These are phyloP conservation scores for Luzula sylvatica DNA, from an alignment of 176 grass and related monocot species.

Conservation along the genomic window DNA sequence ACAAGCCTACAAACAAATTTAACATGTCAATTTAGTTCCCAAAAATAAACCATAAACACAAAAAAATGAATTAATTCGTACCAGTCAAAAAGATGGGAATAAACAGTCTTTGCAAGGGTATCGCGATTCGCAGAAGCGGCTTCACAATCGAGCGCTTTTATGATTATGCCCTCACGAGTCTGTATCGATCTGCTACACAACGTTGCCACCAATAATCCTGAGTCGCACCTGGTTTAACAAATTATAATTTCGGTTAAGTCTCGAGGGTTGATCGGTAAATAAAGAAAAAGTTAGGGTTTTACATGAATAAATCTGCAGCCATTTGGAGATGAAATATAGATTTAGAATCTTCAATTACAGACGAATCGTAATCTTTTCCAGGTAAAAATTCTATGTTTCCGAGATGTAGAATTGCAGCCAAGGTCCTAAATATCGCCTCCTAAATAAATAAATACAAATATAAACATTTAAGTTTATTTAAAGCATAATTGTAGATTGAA, in stretches of 20 bases:
- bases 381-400: slow-evolving; percentile 96
- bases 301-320: slow-evolving; percentile 82
- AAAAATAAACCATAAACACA: slow-evolving; percentile 15
- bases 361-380: slow-evolving; percentile 80
- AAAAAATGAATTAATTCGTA: slow-evolving; percentile 27
- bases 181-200: slow-evolving; percentile 86
- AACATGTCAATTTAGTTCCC: slow-evolving; percentile 3
- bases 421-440: slow-evolving; percentile 90
- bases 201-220: slow-evolving; percentile 65
- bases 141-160: slow-evolving; percentile 81
- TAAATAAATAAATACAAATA: slow-evolving; percentile 24
- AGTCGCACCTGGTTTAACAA: slow-evolving; percentile 59
- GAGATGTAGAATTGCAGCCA: slow-evolving; percentile 99
- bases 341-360: slow-evolving; percentile 60
- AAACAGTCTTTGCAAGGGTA: slow-evolving; percentile 90
- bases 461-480: slow-evolving; percentile 20
- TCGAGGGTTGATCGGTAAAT: slow-evolving; percentile 6
- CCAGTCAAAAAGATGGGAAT: slow-evolving; percentile 93
- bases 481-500: background rate
- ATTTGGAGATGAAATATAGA: slow-evolving; percentile 85
- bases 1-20: slow-evolving; percentile 61
- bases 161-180: slow-evolving; percentile 79
- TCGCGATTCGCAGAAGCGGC: slow-evolving; percentile 85
- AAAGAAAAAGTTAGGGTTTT: slow-evolving; percentile 5
- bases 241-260: slow-evolving; percentile 16